These are phyloP conservation scores for Wickerhamiella vanderwaltii DNA, from an alignment of 805 yeast species.

Conservation along the genomic window DNA sequence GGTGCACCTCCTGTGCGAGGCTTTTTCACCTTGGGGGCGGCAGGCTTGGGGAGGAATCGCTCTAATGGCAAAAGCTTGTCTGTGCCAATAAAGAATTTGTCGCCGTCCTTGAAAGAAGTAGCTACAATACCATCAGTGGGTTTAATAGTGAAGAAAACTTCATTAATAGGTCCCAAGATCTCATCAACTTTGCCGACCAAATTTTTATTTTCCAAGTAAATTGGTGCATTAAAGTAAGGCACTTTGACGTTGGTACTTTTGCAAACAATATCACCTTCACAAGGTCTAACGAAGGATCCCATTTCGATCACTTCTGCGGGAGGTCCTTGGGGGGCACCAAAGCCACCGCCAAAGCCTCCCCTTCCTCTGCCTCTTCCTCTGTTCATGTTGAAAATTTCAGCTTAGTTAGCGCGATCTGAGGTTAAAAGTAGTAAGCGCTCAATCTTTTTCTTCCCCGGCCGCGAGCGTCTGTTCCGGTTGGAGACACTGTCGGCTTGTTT, in stretches of 20 bases:
- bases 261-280: conserved; percentile 96
- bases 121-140: conserved; percentile 96
- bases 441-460: too few relatives aligned
- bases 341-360: conserved; percentile 57
- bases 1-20: conserved; percentile 73
- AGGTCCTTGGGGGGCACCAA: conserved; percentile 85
- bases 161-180: conserved; percentile 93
- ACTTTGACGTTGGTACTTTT: conserved; percentile 86
- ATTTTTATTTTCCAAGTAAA: conserved; percentile 88
- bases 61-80: conserved; percentile 93
- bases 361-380: conserved; percentile 53
- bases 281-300: conserved; percentile 84
- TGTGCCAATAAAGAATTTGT: conserved; percentile 88
- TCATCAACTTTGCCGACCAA: conserved; percentile 97
- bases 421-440: too few relatives aligned
- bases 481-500: too few relatives aligned
- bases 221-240: conserved; percentile 98
- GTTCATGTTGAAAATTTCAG: conserved; percentile 35
- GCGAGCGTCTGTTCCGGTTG: too few relatives aligned
- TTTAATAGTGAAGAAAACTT: conserved; percentile 94
- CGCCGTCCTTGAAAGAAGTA: conserved; percentile 84
- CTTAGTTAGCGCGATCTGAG: conserved; percentile 5
- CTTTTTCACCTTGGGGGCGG: conserved; percentile 23
- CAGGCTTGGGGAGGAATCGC: conserved; percentile 91
- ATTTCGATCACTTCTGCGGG: conserved; percentile 92